Base-by-base conservation (phyloP, 1,139 yeast species). In the Torulaspora globosa region DNA sequence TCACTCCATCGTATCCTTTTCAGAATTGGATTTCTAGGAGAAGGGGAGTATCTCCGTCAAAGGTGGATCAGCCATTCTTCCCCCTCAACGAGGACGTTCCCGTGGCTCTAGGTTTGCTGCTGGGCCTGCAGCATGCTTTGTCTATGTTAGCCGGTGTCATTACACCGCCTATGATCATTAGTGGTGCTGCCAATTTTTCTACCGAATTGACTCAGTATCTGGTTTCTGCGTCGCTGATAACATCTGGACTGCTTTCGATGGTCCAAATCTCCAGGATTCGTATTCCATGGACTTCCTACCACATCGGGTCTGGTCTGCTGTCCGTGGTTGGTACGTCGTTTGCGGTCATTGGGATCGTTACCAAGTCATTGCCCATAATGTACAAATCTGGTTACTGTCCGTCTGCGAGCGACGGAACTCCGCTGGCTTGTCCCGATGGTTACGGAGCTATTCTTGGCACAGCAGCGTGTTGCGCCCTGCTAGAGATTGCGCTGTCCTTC, bases 81-180 rank as follows among this genome's bases (percentile, higher is more conserved):
- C 88, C 92, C 1, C 68, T 88, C 39, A 70, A 87, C 62, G 79
- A 84, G 34, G 85, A 82, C 5, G 81, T 89, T 80, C 97, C 97
- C 0, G 57, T 87, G 16, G 60, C 84, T 11, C 70, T 88, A 45
- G 95, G 95, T 1, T 67, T 84, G 44, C 54, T 88, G 5, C 74
- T 89, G 37, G 96, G 96, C 12, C 74, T 89, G 55, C 96, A 88
- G 68, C 97, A 89, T 63, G 72, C 95, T 1, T 70, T 89, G 55
- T 83, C 96, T 36, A 86, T 88, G 95, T 70, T 89, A 68, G 96
- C 95, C 8, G 96, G 96, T 59, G 79, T 89, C 41, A 84, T 84
- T 34, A 73, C 95, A n/a, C 95, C 96, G 5, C 94, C 96, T 2
- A 68, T 87, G 47, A 71, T 86, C 56, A 83, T 85, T 41, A 70